Evolutionary conservation across 495 filamentous ascomycete species (phyloP).

Genomic region (Lentithecium fluviatile): DNA sequence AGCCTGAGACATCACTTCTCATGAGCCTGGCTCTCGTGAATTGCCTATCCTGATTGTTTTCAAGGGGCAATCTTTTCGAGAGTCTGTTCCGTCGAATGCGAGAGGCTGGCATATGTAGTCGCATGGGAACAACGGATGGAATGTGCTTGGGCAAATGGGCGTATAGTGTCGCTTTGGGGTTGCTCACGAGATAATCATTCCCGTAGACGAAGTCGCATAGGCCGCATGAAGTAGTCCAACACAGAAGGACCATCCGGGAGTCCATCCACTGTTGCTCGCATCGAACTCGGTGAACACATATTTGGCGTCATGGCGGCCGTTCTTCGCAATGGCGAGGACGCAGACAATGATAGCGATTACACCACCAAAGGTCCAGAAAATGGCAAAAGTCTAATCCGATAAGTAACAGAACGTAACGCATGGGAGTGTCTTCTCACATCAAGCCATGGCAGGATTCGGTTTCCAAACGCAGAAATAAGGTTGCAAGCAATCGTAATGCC

Average conservation of each 20-base stretch:
- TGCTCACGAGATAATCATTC: slow-evolving; percentile 54
- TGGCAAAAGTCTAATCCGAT: slow-evolving; percentile 54
- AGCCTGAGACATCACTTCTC: too few relatives aligned
- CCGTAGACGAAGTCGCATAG: slow-evolving; percentile 60
- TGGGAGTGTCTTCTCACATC: slow-evolving; percentile 42
- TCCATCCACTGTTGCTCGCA: slow-evolving; percentile 50
- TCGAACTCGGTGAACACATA: slow-evolving; percentile 66
- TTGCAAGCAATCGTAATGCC: slow-evolving; percentile 58
- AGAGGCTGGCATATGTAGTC: neutral
- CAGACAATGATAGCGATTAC: slow-evolving; percentile 61
- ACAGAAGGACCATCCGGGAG: slow-evolving; percentile 47
- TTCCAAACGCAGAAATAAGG: slow-evolving; percentile 56
- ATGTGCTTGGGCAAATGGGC: slow-evolving; percentile 10
- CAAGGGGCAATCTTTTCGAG: too few relatives aligned
- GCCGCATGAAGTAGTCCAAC: slow-evolving; percentile 54
- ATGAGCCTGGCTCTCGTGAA: too few relatives aligned
- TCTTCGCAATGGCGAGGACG: slow-evolving; percentile 57
- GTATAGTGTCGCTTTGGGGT: slow-evolving; percentile 21
- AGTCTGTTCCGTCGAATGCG: too few relatives aligned
- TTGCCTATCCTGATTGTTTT: too few relatives aligned
- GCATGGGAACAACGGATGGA: neutral
- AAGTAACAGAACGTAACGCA: slow-evolving; percentile 7
- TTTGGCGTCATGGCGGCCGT: slow-evolving; percentile 49
- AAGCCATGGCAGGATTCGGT: slow-evolving; percentile 59
- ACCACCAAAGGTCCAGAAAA: slow-evolving; percentile 63